Base-by-base conservation (phyloP, 1,284 basidiomycete species). In the Trametes pubescens region DNA sequence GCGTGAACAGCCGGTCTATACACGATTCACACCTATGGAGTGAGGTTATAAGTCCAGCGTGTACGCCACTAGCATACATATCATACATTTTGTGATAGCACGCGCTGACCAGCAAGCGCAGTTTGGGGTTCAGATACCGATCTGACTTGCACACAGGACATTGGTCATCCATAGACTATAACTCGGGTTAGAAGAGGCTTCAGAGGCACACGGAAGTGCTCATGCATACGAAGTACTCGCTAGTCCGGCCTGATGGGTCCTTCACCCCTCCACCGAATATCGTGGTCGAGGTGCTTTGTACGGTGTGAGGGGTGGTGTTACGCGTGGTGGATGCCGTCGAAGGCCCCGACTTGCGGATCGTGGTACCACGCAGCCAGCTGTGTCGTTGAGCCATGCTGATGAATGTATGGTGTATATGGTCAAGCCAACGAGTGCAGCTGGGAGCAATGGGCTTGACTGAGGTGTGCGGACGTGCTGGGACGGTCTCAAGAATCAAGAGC, bases 141-240 rank as follows among this genome's bases (percentile, higher is more conserved):
- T 99, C 98, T 40, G 95, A 97, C 78, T 96, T 95, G 84, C 98
- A 99, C 9, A 98, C 91, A 0, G 98, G 97, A 80, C 98, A 99
- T 75, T 95, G 90, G 78, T 99, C 98, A 62, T 94, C 90, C 83
- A 93, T 93, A 38, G 92, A 92, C 94, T 96, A 46, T 11, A 51
- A 18, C 21, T 18, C 47, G 18, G n/a, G 29, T 61, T 44, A 53
- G 53, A n/a, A 40, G 3, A 9, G n/a, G 35, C 44, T 22, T 13
- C n/a, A 26, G 13, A n/a, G 16, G 4, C 21, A 10, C 9, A 13
- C 5, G n/a, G 34, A 4, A 10, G n/a, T 24, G 37, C 48, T 29
- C 47, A 55, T n/a, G 35, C 18, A 83, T 64, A 93, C 91, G 69
- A 86, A 92, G 78, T 85, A 94, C 73, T 94, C 92, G 4, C 88